Percentiles rank a stretch among this genome's conserved stretches.
phyloP scores from a whole-genome alignment of 1,284 basidiomycete species.

The Singerocomus inundabilis region DNA sequence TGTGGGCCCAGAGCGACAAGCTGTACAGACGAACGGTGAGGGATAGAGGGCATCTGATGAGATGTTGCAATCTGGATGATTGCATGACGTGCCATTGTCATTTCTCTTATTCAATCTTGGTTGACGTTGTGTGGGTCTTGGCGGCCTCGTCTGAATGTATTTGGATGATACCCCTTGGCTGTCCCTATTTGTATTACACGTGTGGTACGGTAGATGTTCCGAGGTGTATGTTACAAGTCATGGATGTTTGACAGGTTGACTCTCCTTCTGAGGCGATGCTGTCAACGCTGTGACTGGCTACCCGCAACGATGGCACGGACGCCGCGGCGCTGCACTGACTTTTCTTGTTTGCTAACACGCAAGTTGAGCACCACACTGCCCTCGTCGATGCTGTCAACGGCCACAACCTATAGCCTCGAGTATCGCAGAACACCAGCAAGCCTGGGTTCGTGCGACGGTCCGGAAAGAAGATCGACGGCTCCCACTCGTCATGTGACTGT shows the following conservation, averaged over 20 bases:
- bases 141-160: background rate
- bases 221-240: too few species aligned
- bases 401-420: too few species aligned
- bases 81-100: too few species aligned
- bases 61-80: background rate
- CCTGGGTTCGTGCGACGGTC: too few species aligned
- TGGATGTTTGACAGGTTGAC: background rate
- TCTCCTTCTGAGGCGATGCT: too few species aligned
- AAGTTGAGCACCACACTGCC: too few species aligned
- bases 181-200: background rate
- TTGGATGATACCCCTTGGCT: conserved; percentile 16
- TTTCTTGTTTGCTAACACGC: too few species aligned
- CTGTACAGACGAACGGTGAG: background rate
- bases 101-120: conserved; percentile 6
- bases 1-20: background rate
- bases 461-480: too few species aligned
- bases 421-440: too few species aligned
- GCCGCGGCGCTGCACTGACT: background rate
- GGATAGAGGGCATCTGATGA: background rate
- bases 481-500: too few species aligned
- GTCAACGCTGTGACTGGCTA: background rate
- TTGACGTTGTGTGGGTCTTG: background rate
- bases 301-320: background rate
- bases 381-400: too few species aligned
- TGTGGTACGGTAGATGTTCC: background rate